These are phyloP conservation scores for Rehmannia glutinosa DNA, from an alignment of 257 asterid species.

Conservation along the genomic window DNA sequence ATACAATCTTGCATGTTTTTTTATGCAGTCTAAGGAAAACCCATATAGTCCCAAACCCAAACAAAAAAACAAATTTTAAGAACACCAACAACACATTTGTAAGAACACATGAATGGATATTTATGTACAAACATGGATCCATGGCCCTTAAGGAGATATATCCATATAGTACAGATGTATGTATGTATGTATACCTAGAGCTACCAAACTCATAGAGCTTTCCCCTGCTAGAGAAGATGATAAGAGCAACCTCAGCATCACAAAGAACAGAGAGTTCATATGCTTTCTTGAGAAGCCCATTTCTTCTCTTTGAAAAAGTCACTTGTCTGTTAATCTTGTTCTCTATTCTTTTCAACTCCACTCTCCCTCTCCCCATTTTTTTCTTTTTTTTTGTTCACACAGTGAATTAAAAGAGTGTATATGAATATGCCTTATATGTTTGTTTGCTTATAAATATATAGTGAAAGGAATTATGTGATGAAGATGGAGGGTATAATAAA, in stretches of 20 bases:
- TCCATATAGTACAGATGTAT: too few species aligned
- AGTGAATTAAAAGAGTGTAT: neutral
- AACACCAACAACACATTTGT: slow-evolving; percentile 5
- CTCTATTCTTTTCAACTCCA: slow-evolving; percentile 86
- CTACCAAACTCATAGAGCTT: slow-evolving; percentile 90
- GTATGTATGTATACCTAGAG: slow-evolving; percentile 36
- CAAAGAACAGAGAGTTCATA: too few species aligned
- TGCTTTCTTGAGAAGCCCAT: too few species aligned
- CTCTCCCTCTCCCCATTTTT: slow-evolving; percentile 91
- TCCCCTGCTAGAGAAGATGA: slow-evolving; percentile 90
- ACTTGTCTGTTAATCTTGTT: too few species aligned
- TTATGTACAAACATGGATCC: neutral
- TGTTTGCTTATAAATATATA: neutral
- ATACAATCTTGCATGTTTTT: too few species aligned
- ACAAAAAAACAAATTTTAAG: neutral
- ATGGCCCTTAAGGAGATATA: too few species aligned
- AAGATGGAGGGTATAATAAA: slow-evolving; percentile 8
- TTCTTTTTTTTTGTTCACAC: neutral
- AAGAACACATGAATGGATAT: neutral
- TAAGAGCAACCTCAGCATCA: too few species aligned
- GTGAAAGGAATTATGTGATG: neutral
- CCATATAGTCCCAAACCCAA: slow-evolving; percentile 8
- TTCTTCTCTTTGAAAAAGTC: too few species aligned
- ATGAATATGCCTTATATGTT: neutral
- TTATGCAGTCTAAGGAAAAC: neutral